Conservation (phyloP, 1,284 basidiomycete species). For the Cryptococcus deneoformans region DNA sequence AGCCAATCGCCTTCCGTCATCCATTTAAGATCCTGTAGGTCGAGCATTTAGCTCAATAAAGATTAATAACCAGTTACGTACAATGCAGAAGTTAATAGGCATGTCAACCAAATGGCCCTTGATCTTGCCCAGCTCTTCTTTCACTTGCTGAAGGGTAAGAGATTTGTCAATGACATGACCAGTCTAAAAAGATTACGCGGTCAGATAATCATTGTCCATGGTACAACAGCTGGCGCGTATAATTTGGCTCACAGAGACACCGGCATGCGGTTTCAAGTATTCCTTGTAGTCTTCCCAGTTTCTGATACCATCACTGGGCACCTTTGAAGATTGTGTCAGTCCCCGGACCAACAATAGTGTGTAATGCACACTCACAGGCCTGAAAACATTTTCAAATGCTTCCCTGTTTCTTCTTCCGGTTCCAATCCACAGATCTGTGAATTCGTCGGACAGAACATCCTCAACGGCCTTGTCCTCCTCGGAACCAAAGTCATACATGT, state of each 20-base stretch:
- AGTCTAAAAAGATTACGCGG: conserved; percentile 56
- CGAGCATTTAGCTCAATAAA: background rate
- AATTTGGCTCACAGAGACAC: conserved; percentile 22
- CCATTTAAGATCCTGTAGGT: conserved; percentile 13
- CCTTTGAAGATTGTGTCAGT: conserved; percentile 23
- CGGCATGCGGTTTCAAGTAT: conserved; percentile 41
- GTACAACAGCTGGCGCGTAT: background rate
- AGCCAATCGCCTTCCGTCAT: conserved; percentile 29
- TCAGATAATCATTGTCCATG: conserved; percentile 1
- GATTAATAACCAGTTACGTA: conserved; percentile 14
- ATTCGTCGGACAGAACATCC: conserved; percentile 71
- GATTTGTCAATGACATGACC: conserved; percentile 73
- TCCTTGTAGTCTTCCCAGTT: conserved; percentile 75
- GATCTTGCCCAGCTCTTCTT: conserved; percentile 67
- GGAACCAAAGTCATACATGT: conserved; percentile 62
- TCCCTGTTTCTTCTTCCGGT: conserved; percentile 76
- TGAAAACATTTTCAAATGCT: conserved; percentile 57
- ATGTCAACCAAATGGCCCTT: conserved; percentile 53
- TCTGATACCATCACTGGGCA: conserved; percentile 76
- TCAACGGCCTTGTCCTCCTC: conserved; percentile 66
- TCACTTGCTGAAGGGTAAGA: conserved; percentile 63
- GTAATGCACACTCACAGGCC: conserved; percentile 21
- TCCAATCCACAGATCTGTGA: conserved; percentile 62
- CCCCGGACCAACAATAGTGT: background rate
- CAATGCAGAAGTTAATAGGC: conserved; percentile 48